A percentile compares a stretch with the other conserved stretches of the same genome.
These are phyloP conservation scores for Trichoderma endophyticum DNA, from an alignment of 2,329 filamentous ascomycete species.

Conservation along the genomic window DNA sequence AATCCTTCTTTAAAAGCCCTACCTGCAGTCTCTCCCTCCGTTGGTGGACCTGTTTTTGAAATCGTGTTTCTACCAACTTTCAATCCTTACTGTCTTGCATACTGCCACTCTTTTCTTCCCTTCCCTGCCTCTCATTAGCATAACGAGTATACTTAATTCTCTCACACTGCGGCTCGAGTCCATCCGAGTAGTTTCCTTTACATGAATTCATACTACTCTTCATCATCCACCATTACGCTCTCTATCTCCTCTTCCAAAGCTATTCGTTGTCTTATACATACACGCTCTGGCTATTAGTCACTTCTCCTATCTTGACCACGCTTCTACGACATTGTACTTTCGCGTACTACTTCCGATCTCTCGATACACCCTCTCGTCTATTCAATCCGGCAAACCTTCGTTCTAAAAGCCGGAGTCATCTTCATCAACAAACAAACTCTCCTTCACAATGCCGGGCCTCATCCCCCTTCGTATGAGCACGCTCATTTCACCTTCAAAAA, in stretches of 20 bases:
- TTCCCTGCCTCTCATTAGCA: slow-evolving; percentile 7
- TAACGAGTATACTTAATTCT: background rate
- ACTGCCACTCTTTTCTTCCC: slow-evolving; percentile 4
- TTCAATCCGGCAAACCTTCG: background rate
- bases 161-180: background rate
- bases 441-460: slow-evolving; percentile 29
- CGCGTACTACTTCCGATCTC: background rate
- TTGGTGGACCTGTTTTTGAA: background rate
- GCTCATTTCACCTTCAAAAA: slow-evolving; percentile 8
- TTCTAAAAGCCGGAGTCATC: background rate
- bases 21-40: slow-evolving; percentile 8
- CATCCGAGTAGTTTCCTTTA: background rate
- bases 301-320: background rate
- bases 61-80: slow-evolving; percentile 2
- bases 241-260: background rate
- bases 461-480: slow-evolving; percentile 32
- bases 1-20: slow-evolving; percentile 5
- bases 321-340: background rate
- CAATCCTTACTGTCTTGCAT: slow-evolving; percentile 10
- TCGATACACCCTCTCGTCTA: background rate
- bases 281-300: background rate
- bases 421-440: background rate
- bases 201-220: background rate
- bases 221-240: background rate
- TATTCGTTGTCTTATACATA: background rate